A percentile compares a stretch with the other conserved stretches of the same genome.
phyloP scores from a whole-genome alignment of 768 basidiomycete genomes.

The Holtermanniella nyarrowii region DNA sequence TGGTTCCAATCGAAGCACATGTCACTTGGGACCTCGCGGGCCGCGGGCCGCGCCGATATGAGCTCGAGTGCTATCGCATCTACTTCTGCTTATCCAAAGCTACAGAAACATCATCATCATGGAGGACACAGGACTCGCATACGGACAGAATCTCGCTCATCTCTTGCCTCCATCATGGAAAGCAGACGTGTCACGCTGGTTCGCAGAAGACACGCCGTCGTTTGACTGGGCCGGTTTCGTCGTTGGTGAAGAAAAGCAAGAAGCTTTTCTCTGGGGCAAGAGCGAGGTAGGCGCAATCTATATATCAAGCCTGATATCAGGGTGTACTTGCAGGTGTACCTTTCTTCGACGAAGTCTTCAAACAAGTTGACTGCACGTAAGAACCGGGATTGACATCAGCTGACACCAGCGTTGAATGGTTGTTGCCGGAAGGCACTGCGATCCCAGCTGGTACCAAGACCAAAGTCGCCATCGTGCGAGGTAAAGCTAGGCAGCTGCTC shows the following conservation, averaged over 20 bases:
- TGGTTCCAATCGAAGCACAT: no score
- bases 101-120: no score
- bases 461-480: constrained; percentile 74
- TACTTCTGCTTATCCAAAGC: no score
- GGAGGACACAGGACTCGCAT: constrained; percentile 12
- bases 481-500: constrained; percentile 75
- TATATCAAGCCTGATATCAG: constrained; percentile 17
- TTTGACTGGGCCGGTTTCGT: constrained; percentile 96
- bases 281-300: constrained; percentile 52
- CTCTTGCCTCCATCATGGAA: constrained; percentile 94
- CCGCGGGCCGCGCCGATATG: no score
- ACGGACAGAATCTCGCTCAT: constrained; percentile 44
- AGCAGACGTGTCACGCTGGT: constrained; percentile 65
- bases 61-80: no score
- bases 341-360: constrained; percentile 88
- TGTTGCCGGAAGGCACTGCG: constrained; percentile 73
- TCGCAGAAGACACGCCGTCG: constrained; percentile 85
- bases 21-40: no score
- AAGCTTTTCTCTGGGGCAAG: constrained; percentile 85
- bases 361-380: constrained; percentile 78
- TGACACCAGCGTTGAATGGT: constrained; percentile 75
- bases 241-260: constrained; percentile 76
- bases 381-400: constrained; percentile 38
- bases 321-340: constrained; percentile 83
- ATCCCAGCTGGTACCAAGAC: constrained; percentile 54